These are phyloP conservation scores for Euphorbia schlechtendalii DNA, from an alignment of 441 rosid species.

Conservation along the genomic window DNA sequence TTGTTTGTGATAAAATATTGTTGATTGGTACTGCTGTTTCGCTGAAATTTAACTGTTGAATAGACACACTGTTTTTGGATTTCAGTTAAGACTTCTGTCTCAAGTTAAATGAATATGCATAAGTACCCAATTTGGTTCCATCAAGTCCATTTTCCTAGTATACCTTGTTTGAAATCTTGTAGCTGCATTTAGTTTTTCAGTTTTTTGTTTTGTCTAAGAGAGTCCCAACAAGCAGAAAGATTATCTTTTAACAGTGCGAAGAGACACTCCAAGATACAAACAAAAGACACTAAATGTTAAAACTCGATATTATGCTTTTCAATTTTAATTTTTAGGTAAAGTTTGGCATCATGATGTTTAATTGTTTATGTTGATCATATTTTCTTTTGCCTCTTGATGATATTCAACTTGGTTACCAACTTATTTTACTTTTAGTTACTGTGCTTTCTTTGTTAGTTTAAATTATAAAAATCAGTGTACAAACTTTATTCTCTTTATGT, in stretches of 20 bases:
- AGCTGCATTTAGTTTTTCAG: neutral
- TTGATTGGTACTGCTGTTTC: neutral
- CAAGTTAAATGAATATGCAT: neutral
- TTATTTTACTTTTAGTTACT: neutral
- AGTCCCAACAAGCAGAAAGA: no score
- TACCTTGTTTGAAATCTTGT: neutral
- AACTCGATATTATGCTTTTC: neutral
- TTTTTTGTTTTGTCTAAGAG: no score
- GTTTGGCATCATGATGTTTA: neutral
- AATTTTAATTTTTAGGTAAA: neutral
- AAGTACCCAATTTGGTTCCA: neutral
- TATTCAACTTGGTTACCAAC: no score
- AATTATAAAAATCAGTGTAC: neutral
- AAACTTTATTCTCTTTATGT: slow-evolving; percentile 1
- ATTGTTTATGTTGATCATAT: no score
- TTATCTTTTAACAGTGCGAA: neutral
- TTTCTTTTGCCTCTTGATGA: no score
- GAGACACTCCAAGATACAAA: neutral
- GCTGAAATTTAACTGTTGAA: neutral
- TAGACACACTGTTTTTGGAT: no score
- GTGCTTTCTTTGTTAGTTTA: neutral
- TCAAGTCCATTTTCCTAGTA: neutral
- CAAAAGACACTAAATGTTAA: neutral
- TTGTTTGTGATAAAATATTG: neutral
- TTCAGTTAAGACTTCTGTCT: neutral